Percentiles rank a stretch among this genome's conserved stretches.
Evolutionary conservation across 2,329 filamentous ascomycete species (phyloP).

Genomic region (Blastomyces silverae): DNA sequence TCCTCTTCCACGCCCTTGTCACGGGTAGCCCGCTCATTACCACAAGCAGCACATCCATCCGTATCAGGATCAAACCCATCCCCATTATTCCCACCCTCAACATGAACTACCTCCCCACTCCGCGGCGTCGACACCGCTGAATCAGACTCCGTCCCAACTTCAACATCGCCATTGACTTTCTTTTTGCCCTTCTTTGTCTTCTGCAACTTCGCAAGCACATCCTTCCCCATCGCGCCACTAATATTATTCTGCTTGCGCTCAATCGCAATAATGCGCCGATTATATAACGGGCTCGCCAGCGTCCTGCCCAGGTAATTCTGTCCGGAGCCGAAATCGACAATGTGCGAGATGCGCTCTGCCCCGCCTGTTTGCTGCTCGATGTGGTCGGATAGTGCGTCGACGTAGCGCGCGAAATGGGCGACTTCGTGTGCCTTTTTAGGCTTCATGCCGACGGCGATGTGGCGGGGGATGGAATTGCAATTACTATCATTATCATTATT

Average conservation of each 20-base stretch:
- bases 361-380: slow-evolving; percentile 45
- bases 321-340: slow-evolving; percentile 92
- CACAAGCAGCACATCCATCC: neutral
- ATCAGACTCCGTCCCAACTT: slow-evolving; percentile 10
- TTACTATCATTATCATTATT: slow-evolving; percentile 37
- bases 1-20: neutral
- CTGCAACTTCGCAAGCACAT: slow-evolving; percentile 71
- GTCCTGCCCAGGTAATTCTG: slow-evolving; percentile 93
- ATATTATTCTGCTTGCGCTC: slow-evolving; percentile 85
- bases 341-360: slow-evolving; percentile 60
- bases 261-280: slow-evolving; percentile 79
- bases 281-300: slow-evolving; percentile 77
- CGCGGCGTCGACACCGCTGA: slow-evolving; percentile 14
- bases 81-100: neutral
- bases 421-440: slow-evolving; percentile 95
- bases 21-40: neutral
- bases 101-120: neutral
- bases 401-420: slow-evolving; percentile 77
- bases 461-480: slow-evolving; percentile 51
- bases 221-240: slow-evolving; percentile 71
- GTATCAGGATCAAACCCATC: neutral
- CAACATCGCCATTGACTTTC: slow-evolving; percentile 20
- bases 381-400: slow-evolving; percentile 58
- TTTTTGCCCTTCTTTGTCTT: slow-evolving; percentile 74
- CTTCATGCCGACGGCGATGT: slow-evolving; percentile 85